These are phyloP conservation scores for Boletus sensibilis DNA, from an alignment of 768 basidiomycete species.

Conservation along the genomic window DNA sequence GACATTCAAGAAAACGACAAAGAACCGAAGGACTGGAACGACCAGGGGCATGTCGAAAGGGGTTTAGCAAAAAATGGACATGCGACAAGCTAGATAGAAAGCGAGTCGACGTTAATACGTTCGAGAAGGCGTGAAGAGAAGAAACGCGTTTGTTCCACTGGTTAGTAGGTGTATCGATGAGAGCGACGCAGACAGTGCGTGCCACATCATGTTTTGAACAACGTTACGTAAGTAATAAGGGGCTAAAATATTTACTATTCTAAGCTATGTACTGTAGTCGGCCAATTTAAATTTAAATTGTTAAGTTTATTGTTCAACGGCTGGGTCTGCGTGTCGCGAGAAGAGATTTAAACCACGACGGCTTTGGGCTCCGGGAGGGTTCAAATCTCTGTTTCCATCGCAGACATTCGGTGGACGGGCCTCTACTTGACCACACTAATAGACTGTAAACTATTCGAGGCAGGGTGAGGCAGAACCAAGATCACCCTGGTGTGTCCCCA, in stretches of 20 bases:
- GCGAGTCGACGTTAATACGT: background rate
- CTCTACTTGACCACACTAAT: background rate
- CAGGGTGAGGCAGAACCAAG: no score
- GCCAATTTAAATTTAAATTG: no score
- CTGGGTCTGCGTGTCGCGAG: no score
- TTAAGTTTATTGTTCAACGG: no score
- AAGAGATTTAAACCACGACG: no score
- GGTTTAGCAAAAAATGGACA: slow-evolving; percentile 9
- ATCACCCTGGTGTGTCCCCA: no score
- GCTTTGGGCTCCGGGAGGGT: no score
- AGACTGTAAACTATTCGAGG: no score
- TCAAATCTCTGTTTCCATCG: no score
- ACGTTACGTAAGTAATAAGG: slow-evolving; percentile 26
- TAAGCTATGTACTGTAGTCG: no score
- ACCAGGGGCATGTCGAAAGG: slow-evolving; percentile 59
- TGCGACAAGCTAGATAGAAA: slow-evolving; percentile 4
- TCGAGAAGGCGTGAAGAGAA: background rate
- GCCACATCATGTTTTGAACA: slow-evolving; percentile 14
- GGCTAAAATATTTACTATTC: background rate
- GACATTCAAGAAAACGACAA: slow-evolving; percentile 74
- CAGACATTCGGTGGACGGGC: no score
- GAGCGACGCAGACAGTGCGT: slow-evolving; percentile 2
- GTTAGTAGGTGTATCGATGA: slow-evolving; percentile 19
- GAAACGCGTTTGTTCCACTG: slow-evolving; percentile 9
- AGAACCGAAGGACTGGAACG: slow-evolving; percentile 61